phyloP scores from a whole-genome alignment of 2,329 filamentous ascomycete species.

The Fusarium sp. region DNA sequence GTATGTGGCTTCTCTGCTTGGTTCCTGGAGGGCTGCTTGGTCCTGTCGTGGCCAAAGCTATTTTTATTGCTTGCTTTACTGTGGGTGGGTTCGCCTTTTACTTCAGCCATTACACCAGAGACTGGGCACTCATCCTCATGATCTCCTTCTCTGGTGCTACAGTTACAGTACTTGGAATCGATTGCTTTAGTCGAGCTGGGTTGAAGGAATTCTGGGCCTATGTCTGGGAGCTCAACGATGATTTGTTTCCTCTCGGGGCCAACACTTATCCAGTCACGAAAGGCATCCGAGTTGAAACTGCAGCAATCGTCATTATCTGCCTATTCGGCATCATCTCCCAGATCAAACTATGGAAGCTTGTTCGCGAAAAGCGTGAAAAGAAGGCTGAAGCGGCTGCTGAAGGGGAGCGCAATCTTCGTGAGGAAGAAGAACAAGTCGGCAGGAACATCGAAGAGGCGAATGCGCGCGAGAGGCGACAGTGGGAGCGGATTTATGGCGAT shows the following conservation, averaged over 20 bases:
- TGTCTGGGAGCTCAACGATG: constrained; percentile 83
- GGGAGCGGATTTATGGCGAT: constrained; percentile 83
- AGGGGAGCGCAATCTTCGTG: constrained; percentile 65
- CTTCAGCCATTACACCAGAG: constrained; percentile 80
- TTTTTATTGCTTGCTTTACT: constrained; percentile 81
- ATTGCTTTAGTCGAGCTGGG: constrained; percentile 90
- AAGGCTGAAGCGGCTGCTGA: constrained; percentile 62
- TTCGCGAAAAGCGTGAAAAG: constrained; percentile 70
- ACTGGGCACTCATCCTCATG: constrained; percentile 79
- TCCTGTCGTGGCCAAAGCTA: constrained; percentile 70
- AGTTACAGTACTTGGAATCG: constrained; percentile 82
- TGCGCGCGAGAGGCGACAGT: constrained; percentile 70
- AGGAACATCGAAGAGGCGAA: constrained; percentile 72
- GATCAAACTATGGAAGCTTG: constrained; percentile 84
- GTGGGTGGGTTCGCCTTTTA: constrained; percentile 77
- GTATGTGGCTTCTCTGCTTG: constrained; percentile 90
- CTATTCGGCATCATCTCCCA: constrained; percentile 85
- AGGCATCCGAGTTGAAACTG: constrained; percentile 87
- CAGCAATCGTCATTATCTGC: constrained; percentile 78
- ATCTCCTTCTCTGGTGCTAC: constrained; percentile 88
- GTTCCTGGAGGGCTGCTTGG: constrained; percentile 79
- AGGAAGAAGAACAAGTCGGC: constrained; percentile 77
- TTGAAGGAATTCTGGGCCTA: constrained; percentile 97
- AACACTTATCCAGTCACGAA: constrained; percentile 86
- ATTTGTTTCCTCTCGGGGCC: constrained; percentile 81